phyloP scores from a whole-genome alignment of 176 grass and related monocot genomes.

The Aegilops longissima region DNA sequence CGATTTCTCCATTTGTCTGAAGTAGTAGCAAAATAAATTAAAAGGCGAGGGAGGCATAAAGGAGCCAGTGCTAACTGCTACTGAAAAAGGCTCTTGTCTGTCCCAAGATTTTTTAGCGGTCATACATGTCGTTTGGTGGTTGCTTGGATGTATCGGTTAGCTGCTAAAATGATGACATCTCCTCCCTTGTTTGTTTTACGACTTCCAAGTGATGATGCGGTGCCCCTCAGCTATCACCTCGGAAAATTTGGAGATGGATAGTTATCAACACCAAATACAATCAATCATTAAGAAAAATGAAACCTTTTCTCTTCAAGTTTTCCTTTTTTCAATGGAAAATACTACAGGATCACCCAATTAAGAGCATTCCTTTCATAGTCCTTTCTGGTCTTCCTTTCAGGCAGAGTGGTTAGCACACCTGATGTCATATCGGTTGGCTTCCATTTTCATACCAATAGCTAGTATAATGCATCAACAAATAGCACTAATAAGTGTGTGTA shows the following conservation, averaged over 20 bases:
- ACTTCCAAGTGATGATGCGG: too few relatives aligned
- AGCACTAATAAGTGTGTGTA: not conserved
- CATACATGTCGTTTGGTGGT: constrained; percentile 22
- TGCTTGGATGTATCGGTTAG: not conserved
- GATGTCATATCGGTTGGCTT: not conserved
- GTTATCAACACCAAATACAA: too few relatives aligned
- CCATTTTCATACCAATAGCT: not conserved
- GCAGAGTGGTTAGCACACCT: not conserved
- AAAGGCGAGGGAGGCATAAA: not conserved
- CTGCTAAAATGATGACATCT: not conserved
- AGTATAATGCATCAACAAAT: not conserved
- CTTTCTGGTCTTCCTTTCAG: too few relatives aligned
- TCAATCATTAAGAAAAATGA: too few relatives aligned
- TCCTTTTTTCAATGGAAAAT: too few relatives aligned
- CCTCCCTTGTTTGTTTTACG: too few relatives aligned
- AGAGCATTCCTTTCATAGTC: too few relatives aligned
- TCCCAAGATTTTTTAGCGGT: not conserved
- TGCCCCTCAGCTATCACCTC: too few relatives aligned
- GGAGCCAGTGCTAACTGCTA: not conserved
- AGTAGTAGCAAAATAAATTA: not conserved
- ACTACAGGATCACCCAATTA: too few relatives aligned
- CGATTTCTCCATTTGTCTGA: constrained; percentile 49
- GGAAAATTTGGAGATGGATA: too few relatives aligned
- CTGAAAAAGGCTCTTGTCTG: constrained; percentile 1
- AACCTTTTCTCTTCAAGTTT: too few relatives aligned